phyloP scores from a whole-genome alignment of 2,329 filamentous ascomycete genomes.

The Paraconiothyrium brasiliense region DNA sequence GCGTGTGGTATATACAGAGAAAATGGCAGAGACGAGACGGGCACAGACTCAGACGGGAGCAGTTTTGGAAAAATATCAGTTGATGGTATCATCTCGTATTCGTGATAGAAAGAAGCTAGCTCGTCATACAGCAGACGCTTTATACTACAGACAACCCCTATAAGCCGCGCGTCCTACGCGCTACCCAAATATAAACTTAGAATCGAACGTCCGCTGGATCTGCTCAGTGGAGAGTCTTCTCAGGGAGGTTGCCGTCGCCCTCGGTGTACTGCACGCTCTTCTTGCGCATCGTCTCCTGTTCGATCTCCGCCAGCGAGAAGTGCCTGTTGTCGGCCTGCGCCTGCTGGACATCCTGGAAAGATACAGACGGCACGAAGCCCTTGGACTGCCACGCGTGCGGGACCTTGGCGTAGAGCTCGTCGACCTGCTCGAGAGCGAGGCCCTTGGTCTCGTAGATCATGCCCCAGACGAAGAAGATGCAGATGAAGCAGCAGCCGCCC shows the following conservation, averaged over 20 bases:
- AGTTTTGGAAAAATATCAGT: not conserved
- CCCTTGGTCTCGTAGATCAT: constrained; percentile 83
- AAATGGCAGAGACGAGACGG: no score
- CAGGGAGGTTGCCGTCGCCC: constrained; percentile 12
- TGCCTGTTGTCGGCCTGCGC: constrained; percentile 34
- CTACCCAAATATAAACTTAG: not conserved
- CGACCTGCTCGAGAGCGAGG: constrained; percentile 80
- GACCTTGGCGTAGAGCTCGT: constrained; percentile 80
- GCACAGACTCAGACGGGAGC: no score
- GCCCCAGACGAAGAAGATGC: constrained; percentile 73
- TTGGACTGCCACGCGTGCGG: constrained; percentile 76
- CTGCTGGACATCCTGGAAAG: constrained; percentile 50
- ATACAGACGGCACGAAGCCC: constrained; percentile 66
- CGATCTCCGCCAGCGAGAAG: constrained; percentile 44
- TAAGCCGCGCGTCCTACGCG: not conserved
- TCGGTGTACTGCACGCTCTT: constrained; percentile 45
- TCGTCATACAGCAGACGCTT: not conserved
- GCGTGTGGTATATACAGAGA: no score
- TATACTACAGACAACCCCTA: not conserved
- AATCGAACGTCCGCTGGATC: not conserved
- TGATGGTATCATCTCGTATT: not conserved
- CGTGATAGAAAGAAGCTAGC: not conserved
- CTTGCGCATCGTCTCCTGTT: constrained; percentile 44
- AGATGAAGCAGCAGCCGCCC: constrained; percentile 63
- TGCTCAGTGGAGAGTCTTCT: constrained; percentile 13